Evolutionary conservation across 169 alveolate genomes (phyloP), one percentile per base, ranked within the genome.

Genomic region (Plasmodium cynomolgi): DNA sequence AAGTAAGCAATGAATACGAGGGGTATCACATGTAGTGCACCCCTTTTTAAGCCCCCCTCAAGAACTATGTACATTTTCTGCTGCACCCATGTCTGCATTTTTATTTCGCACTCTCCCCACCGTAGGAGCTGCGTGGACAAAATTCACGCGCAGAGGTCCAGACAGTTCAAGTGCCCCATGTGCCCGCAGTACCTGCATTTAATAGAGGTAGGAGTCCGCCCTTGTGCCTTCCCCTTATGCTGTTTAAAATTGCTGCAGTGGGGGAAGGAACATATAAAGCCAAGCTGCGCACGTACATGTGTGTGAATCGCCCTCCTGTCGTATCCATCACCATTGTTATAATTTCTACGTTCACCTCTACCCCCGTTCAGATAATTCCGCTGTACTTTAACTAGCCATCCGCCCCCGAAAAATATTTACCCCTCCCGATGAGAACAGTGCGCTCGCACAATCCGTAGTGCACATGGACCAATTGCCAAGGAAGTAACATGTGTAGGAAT

Each of bases 101-200:
- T 82, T 13, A 2, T 54, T 29, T 83, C 39, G 9, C 29, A 4
- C 29, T 4, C 77, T 54, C 37, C 79, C 26, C 20, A 11, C 54
- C 50, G 29, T n/a, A 90, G 94, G 34, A 90, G 34, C 73, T 90
- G 94, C 39, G 88, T 90, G 47, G 94, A 90, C 71, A 90, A 90
- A 90, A 90, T 90, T 44, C 94, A 90, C 77, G 90, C 90, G 0
- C 94, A 90, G 50, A 90, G 90, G 50, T 90, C 94, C 37, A 90
- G 90, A 31, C 94, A 90, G 58, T 90, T 79, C 83, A 90, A 90
- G 26, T 90, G 94, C 41, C 94, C 94, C 7, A 90, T 90, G 94
- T 90, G 94, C 20, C 94, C 94, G 4, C 88, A 90, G 71, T 90
- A 90, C 54, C 74, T 90, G 73, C 82, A 80, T 37, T 62, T 90